A percentile compares a stretch with the other conserved stretches of the same genome.
phyloP scores from a whole-genome alignment of 257 asterid species.

The Primulina huaijiensis region DNA sequence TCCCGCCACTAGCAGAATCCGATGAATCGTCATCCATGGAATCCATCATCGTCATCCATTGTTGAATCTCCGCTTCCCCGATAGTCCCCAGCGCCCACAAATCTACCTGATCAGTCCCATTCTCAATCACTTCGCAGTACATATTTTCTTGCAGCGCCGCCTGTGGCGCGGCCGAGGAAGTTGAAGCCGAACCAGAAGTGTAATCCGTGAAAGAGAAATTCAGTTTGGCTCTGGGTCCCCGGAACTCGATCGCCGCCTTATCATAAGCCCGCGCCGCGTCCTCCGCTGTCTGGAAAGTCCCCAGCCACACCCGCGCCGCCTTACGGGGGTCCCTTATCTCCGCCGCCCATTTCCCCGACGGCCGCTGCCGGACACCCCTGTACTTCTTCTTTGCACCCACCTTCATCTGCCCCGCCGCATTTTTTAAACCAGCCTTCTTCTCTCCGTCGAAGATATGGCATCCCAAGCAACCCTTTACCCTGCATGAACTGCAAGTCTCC shows the following conservation, averaged over 20 bases:
- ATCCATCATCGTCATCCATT: constrained; percentile 43
- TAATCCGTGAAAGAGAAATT: constrained; percentile 45
- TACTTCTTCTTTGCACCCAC: constrained; percentile 37
- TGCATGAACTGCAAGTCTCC: constrained; percentile 37
- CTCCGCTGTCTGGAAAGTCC: constrained; percentile 40
- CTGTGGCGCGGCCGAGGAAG: not conserved
- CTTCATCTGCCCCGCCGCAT: not conserved
- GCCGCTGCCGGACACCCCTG: constrained; percentile 42
- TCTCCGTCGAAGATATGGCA: constrained; percentile 30
- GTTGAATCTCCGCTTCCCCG: constrained; percentile 37
- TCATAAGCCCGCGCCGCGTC: constrained; percentile 54
- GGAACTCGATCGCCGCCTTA: constrained; percentile 45
- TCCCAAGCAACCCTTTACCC: constrained; percentile 39
- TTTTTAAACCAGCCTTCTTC: not conserved
- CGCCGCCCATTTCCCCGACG: not conserved
- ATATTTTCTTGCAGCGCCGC: not conserved
- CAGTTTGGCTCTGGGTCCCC: constrained; percentile 49
- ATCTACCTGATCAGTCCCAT: constrained; percentile 9
- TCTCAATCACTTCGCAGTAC: not conserved
- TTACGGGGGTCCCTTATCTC: constrained; percentile 32
- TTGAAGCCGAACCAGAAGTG: not conserved
- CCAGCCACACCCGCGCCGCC: constrained; percentile 54
- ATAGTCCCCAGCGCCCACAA: constrained; percentile 21
- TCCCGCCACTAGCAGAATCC: constrained; percentile 21
- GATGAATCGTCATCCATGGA: constrained; percentile 29